Conservation (phyloP, 23 red algal genomes). For the Gracilaria domingensis region DNA sequence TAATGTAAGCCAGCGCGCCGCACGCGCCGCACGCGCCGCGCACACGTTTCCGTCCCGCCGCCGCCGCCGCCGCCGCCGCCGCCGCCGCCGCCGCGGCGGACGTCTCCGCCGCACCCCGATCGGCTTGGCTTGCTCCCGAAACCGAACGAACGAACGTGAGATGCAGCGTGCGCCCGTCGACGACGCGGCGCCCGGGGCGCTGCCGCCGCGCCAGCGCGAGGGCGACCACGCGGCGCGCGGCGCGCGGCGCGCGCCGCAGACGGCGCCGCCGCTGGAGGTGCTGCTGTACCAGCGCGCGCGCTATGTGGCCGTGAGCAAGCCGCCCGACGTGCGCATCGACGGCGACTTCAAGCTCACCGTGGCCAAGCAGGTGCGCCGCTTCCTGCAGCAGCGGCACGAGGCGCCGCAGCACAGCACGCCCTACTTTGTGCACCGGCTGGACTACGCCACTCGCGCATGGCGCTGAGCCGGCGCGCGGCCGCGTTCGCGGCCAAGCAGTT, state of each 20-base stretch:
- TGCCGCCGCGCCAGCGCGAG: not conserved
- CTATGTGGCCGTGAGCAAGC: conserved; percentile 87
- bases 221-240: not conserved
- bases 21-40: not conserved
- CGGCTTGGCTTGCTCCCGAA: no score
- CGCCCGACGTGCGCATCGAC: conserved; percentile 93
- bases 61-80: no score
- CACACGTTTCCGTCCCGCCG: not conserved
- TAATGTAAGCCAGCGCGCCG: not conserved
- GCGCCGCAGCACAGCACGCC: not conserved
- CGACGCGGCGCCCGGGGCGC: not conserved
- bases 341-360: conserved; percentile 84
- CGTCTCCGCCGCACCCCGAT: no score
- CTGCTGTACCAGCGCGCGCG: conserved; percentile 73
- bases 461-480: conserved; percentile 66
- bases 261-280: conserved; percentile 39
- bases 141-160: no score
- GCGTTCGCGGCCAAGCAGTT: conserved; percentile 71
- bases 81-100: not conserved
- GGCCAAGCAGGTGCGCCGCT: conserved; percentile 53
- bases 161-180: no score
- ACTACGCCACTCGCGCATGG: conserved; percentile 96
- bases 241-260: conserved; percentile 19
- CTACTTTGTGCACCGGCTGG: conserved; percentile 86
- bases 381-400: not conserved